Conservation (phyloP, 1,284 basidiomycete species). For the Cystobasidium pallidum region DNA sequence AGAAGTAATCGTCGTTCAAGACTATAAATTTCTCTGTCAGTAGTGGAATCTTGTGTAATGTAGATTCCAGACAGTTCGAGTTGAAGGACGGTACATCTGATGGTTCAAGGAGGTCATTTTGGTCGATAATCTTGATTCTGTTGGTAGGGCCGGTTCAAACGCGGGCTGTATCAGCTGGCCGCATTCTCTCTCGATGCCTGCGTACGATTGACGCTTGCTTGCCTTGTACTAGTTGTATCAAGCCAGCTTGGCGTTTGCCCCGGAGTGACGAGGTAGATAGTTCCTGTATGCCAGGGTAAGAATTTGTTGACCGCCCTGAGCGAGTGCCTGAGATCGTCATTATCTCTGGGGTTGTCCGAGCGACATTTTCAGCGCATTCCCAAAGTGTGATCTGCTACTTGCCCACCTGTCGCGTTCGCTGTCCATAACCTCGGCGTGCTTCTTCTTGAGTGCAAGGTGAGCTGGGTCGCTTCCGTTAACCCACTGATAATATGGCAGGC, state of each 20-base stretch:
- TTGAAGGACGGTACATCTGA: slow-evolving; percentile 32
- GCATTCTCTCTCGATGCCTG: background rate
- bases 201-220: background rate
- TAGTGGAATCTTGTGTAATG: slow-evolving; percentile 25
- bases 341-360: no score
- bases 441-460: background rate
- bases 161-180: background rate
- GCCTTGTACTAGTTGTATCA: slow-evolving; percentile 23
- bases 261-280: slow-evolving; percentile 33
- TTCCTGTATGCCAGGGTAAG: slow-evolving; percentile 35
- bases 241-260: slow-evolving; percentile 34
- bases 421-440: slow-evolving; percentile 1
- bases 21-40: slow-evolving; percentile 28
- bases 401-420: slow-evolving; percentile 27
- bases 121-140: slow-evolving; percentile 32
- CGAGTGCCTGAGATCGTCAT: slow-evolving; percentile 32
- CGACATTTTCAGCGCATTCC: no score
- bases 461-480: slow-evolving; percentile 21
- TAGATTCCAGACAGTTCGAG: slow-evolving; percentile 28
- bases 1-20: slow-evolving; percentile 39
- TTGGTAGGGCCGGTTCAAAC: background rate
- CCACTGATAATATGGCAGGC: background rate
- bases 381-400: no score
- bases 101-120: slow-evolving; percentile 11
- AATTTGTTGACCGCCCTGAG: slow-evolving; percentile 12